Percentiles rank a stretch among this genome's conserved stretches.
phyloP scores from a whole-genome alignment of 2,329 filamentous ascomycete genomes.

The Xylaria sp. region DNA sequence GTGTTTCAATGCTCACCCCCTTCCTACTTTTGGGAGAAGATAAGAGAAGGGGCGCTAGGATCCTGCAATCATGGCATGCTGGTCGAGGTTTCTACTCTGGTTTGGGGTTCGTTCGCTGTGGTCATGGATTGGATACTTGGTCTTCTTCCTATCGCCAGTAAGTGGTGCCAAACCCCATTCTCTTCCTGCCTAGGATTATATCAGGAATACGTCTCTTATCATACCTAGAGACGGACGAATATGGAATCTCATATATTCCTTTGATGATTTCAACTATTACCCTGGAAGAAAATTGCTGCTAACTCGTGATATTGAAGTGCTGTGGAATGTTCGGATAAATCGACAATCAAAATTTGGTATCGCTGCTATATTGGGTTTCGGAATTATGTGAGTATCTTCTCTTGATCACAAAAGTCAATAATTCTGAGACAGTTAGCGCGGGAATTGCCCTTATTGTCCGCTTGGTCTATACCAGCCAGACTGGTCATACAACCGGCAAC shows the following conservation, averaged over 20 bases:
- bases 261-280: background rate
- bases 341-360: slow-evolving; percentile 59
- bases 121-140: slow-evolving; percentile 62
- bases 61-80: slow-evolving; percentile 55
- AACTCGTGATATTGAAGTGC: slow-evolving; percentile 45
- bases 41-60: slow-evolving; percentile 50
- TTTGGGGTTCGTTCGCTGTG: slow-evolving; percentile 59
- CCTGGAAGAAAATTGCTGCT: slow-evolving; percentile 15
- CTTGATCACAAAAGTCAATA: background rate
- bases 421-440: slow-evolving; percentile 47
- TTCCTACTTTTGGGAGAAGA: slow-evolving; percentile 61
- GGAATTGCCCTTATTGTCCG: slow-evolving; percentile 55
- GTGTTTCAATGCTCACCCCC: slow-evolving; percentile 63
- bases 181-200: background rate
- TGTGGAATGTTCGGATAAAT: slow-evolving; percentile 64
- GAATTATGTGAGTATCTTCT: slow-evolving; percentile 57
- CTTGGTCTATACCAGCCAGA: slow-evolving; percentile 50
- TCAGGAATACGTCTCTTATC: background rate
- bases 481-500: slow-evolving; percentile 43
- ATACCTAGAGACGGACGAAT: background rate
- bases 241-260: background rate
- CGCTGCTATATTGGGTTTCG: slow-evolving; percentile 61
- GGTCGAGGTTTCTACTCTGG: slow-evolving; percentile 57
- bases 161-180: slow-evolving; percentile 16
- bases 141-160: slow-evolving; percentile 59